Conservation (phyloP, 192 early-diverging fungal species). For the Backusella liffmaniae region DNA sequence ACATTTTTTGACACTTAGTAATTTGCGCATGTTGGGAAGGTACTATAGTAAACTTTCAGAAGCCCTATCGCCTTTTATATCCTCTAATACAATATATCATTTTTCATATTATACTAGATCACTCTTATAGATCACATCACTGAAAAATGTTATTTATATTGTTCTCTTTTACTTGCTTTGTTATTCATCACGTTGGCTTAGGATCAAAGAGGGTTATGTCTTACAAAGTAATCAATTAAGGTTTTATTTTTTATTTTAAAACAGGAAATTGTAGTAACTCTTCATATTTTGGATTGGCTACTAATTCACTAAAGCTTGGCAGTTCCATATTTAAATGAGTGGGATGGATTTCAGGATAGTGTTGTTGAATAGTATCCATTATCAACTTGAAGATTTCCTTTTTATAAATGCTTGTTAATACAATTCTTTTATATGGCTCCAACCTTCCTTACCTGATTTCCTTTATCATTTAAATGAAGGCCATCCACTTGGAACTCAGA, state of each 20-base stretch:
- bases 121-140: not conserved
- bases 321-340: slow-evolving; percentile 28
- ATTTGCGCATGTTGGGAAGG: no score
- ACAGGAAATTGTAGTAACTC: not conserved
- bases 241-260: not conserved
- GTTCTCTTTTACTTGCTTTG: not conserved
- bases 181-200: not conserved
- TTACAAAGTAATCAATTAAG: not conserved
- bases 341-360: slow-evolving; percentile 52
- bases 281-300: not conserved
- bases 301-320: not conserved
- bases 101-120: not conserved
- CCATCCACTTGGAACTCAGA: slow-evolving; percentile 53
- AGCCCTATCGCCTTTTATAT: no score
- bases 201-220: not conserved
- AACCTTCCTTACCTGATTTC: slow-evolving; percentile 43
- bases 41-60: no score
- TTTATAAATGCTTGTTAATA: not conserved
- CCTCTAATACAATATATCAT: not conserved
- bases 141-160: not conserved
- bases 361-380: slow-evolving; percentile 35
- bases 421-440: not conserved
- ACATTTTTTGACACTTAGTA: no score
- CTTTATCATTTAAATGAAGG: slow-evolving; percentile 53
- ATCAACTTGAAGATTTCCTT: slow-evolving; percentile 41